A percentile compares a stretch with the other conserved stretches of the same genome.
These are phyloP conservation scores for Coemansia sp. DNA, from an alignment of 192 early-diverging fungal genomes.

Conservation along the genomic window DNA sequence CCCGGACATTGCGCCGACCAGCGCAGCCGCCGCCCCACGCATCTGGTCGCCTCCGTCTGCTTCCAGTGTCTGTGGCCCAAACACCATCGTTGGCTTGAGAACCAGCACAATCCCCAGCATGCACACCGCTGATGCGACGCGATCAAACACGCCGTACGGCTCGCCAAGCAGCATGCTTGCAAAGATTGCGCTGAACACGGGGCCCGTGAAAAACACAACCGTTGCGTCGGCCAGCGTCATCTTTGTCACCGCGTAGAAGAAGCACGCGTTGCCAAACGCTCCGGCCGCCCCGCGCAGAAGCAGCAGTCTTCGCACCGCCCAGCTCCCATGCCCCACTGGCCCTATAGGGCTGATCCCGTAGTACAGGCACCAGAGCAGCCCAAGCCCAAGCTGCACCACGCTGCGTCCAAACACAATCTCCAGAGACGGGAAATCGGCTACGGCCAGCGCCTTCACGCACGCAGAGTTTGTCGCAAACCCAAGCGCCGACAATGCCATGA, in stretches of 20 bases:
- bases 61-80: slow-evolving; percentile 9
- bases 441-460: slow-evolving; percentile 65
- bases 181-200: slow-evolving; percentile 74
- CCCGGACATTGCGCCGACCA: slow-evolving; percentile 62
- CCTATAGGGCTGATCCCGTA: slow-evolving; percentile 61
- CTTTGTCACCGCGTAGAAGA: slow-evolving; percentile 69
- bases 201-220: slow-evolving; percentile 74
- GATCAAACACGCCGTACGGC: slow-evolving; percentile 62
- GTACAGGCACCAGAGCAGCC: slow-evolving; percentile 57
- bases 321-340: slow-evolving; percentile 12
- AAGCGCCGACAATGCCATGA: slow-evolving; percentile 71
- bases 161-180: slow-evolving; percentile 64
- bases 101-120: slow-evolving; percentile 67
- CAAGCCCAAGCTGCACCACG: slow-evolving; percentile 63
- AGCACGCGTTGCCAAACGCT: slow-evolving; percentile 64
- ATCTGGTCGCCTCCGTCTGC: slow-evolving; percentile 8
- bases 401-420: slow-evolving; percentile 75
- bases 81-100: slow-evolving; percentile 58
- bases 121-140: slow-evolving; percentile 55
- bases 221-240: slow-evolving; percentile 75
- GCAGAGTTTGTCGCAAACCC: slow-evolving; percentile 73
- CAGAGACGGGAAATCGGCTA: slow-evolving; percentile 60
- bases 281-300: slow-evolving; percentile 66
- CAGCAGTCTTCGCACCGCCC: slow-evolving; percentile 56
- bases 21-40: slow-evolving; percentile 53